These are phyloP conservation scores for Zizania palustris DNA, from an alignment of 202 grass and related monocot species.

Conservation along the genomic window DNA sequence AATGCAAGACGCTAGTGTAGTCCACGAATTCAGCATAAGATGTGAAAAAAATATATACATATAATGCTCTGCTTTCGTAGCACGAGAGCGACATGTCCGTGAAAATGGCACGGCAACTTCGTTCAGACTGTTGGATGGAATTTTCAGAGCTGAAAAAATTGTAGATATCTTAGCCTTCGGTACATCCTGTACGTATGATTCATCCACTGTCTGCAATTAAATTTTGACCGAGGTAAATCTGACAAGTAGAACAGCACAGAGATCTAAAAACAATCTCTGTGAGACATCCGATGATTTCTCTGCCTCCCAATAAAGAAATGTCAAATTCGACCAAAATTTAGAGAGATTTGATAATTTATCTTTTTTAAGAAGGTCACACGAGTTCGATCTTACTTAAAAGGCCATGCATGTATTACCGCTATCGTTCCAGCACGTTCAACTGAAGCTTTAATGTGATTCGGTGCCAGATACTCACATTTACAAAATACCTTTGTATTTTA, in stretches of 20 bases:
- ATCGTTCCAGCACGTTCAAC: too few species aligned
- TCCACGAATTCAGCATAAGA: conserved; percentile 57
- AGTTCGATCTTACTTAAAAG: too few species aligned
- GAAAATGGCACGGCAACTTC: conserved; percentile 19
- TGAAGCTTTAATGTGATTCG: too few species aligned
- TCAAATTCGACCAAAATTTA: conserved; percentile 18
- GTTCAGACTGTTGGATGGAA: not conserved
- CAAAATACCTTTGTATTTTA: too few species aligned
- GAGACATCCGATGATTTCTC: conserved; percentile 24
- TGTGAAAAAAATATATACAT: conserved; percentile 17
- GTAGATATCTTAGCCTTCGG: not conserved
- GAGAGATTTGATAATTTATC: conserved; percentile 16
- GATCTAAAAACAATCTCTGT: not conserved
- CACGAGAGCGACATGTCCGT: conserved; percentile 30
- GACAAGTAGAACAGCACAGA: not conserved
- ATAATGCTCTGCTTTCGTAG: conserved; percentile 45
- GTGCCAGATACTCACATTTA: too few species aligned
- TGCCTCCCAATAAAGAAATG: conserved; percentile 11
- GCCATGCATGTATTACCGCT: too few species aligned
- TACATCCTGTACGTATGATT: not conserved
- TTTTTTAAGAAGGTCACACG: too few species aligned
- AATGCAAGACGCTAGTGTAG: conserved; percentile 44
- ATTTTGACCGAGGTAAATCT: not conserved
- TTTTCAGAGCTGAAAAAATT: not conserved
- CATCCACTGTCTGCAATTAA: not conserved